Conservation (phyloP, 805 yeast genomes). For the Saccharomycopsis guyanensis region DNA sequence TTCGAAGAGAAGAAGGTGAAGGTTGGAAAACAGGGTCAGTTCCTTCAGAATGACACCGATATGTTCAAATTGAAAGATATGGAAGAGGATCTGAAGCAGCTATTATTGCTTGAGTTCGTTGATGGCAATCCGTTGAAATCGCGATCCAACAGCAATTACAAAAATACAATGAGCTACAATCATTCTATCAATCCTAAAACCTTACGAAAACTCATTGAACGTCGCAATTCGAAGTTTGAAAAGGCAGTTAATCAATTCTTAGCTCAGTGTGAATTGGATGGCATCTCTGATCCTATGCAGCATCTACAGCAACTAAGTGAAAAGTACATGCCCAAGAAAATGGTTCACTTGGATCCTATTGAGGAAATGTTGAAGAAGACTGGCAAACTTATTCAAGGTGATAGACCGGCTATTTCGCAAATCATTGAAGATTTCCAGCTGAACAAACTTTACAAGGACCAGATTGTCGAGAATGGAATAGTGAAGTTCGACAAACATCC, state of each 20-base stretch:
- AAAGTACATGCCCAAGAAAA: constrained; percentile 39
- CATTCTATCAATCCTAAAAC: constrained; percentile 14
- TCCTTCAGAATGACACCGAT: constrained; percentile 48
- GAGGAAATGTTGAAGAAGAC: constrained; percentile 39
- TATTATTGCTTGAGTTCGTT: constrained; percentile 67
- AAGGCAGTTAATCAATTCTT: constrained; percentile 33
- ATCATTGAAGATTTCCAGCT: constrained; percentile 43
- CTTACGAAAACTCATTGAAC: constrained; percentile 50
- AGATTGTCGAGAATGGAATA: constrained; percentile 48
- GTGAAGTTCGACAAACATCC: constrained; percentile 35
- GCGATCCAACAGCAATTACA: constrained; percentile 37
- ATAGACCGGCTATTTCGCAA: constrained; percentile 38
- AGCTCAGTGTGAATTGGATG: constrained; percentile 25
- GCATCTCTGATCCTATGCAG: constrained; percentile 34
- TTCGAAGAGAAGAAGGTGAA: constrained; percentile 25
- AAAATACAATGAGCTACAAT: constrained; percentile 41
- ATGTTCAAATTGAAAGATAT: constrained; percentile 39
- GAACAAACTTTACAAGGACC: constrained; percentile 50
- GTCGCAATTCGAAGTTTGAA: constrained; percentile 48
- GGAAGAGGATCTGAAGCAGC: constrained; percentile 36
- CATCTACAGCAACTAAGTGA: constrained; percentile 33
- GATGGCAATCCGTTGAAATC: constrained; percentile 53
- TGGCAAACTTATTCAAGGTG: constrained; percentile 12
- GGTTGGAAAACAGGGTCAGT: constrained; percentile 38
- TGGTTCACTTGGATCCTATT: constrained; percentile 52